Evolutionary conservation across 83 land plant genomes (phyloP).

Genomic region (Diphasiastrum complanatum): DNA sequence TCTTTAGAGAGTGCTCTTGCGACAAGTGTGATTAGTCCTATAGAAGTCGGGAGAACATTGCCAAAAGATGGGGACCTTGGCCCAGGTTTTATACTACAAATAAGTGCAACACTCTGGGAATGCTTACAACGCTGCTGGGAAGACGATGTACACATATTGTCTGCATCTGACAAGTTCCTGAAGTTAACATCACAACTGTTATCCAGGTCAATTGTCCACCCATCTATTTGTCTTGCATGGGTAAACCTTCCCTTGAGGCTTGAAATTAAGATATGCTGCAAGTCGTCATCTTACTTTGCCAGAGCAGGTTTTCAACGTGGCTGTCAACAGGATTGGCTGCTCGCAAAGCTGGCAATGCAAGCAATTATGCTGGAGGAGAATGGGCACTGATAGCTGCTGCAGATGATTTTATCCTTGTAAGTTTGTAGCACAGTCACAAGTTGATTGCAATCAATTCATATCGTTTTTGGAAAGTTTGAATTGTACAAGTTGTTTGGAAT

Average conservation of each 20-base stretch:
- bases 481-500: background rate
- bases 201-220: slow-evolving; percentile 75
- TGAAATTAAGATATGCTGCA: background rate
- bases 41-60: slow-evolving; percentile 21
- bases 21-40: slow-evolving; percentile 24
- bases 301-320: slow-evolving; percentile 79
- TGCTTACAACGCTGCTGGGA: slow-evolving; percentile 75
- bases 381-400: slow-evolving; percentile 65
- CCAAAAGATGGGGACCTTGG: slow-evolving; percentile 15
- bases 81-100: slow-evolving; percentile 41
- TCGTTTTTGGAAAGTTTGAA: too few species aligned
- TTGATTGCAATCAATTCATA: too few species aligned
- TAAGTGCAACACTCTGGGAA: slow-evolving; percentile 52
- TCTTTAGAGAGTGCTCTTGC: slow-evolving; percentile 57
- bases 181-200: slow-evolving; percentile 63
- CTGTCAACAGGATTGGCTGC: slow-evolving; percentile 65
- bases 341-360: slow-evolving; percentile 42
- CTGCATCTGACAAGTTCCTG: slow-evolving; percentile 74
- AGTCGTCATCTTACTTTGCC: too few species aligned
- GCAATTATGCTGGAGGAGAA: slow-evolving; percentile 42
- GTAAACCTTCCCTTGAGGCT: too few species aligned
- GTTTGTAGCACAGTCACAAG: too few species aligned
- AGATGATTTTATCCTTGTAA: slow-evolving; percentile 76
- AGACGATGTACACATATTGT: slow-evolving; percentile 63
- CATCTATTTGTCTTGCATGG: too few species aligned